Evolutionary conservation across 495 filamentous ascomycete genomes (phyloP), one percentile per base, ranked within the genome.

Genomic region (Penicillium coprophilum): DNA sequence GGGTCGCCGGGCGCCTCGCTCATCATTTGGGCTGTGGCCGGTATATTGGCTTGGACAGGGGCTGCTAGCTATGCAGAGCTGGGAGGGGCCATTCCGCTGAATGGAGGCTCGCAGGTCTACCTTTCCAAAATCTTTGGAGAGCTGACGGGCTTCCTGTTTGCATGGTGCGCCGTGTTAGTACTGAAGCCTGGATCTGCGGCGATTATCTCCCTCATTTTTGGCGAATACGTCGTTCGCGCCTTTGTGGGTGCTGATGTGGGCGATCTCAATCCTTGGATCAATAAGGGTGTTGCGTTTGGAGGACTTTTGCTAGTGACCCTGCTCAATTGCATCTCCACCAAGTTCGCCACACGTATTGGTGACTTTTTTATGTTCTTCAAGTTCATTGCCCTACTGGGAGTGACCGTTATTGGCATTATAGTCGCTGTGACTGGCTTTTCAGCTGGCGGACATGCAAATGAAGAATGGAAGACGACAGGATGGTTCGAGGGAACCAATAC

Each of bases 361-460:
- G 92, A 98, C 66, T 71, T 90, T 48, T 88, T 97, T 72, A 93
- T 97, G 90, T 91, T 97, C 72, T 80, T 97, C 70, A 98, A 98
- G 69, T 96, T 98, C 64, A 74, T 96, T 43, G 92, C 91, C 28
- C 73, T 98, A 59, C 68, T 97, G 39, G 92, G 85, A 10, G 89
- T 98, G 50, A 92, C 95, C 0, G 75, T 96, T 32, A 89, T 85
- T 15, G 94, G 94, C 36, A 85, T 97, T 58, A 86, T 97, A 17
- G 95, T 97, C 5, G 94, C 94, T 1, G 74, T 82, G 10, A 97
- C 94, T 6, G 93, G 92, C 6, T 82, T 87, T 55, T 89, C 92
- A 2, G 85, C 80, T 51, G 84, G 85, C 36, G 90, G 90, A 13
- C 76, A 79, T 50, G 85, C 92, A 27, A 96, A 83, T 66, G 77